Base-by-base conservation (phyloP, 1,284 basidiomycete species). In the Cutaneotrichosporon sp. region DNA sequence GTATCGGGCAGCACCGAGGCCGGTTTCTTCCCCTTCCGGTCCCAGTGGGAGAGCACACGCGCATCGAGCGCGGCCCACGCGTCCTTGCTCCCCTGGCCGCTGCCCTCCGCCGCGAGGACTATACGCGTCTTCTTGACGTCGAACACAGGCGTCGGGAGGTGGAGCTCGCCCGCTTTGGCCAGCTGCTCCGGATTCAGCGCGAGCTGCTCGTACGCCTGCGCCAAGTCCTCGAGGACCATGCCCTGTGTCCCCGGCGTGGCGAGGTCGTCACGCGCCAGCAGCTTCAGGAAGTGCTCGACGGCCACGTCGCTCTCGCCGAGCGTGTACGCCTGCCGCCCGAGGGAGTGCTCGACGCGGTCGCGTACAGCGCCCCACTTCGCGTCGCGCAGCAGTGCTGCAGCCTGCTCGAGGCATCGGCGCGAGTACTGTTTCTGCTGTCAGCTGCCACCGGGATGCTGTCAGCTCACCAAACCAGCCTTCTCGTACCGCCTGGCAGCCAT, bases 271-370 rank as follows among this genome's bases (percentile, higher is more conserved):
- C 59, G 70, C 46, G 69, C 60, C 34, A 82, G 65, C n/a, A 82
- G 64, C 3, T 73, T 49, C 46, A 83, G 58, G 54, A 83, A 82
- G 61, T 83, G 79, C 33, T 75, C 69, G 0, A 82, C 75, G 0
- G 84, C 83, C 0, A 77, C 73, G 18, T 76, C 77, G 24, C 80
- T 77, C 53, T 82, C 70, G 9, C 83, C 82, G 8, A 81, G 71
- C 10, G 81, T 83, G 70, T 83, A 84, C 0, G 83, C 82, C 60
- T 84, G 83, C 51, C 82, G 69, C 5, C 80, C 83, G 6, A 84
- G 76, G 38, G 81, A 78, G 60, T 83, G 81, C 54, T 83, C 81
- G 25, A 84, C 74, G 53, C 82, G 77, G 54, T 81, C 77, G 38
- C 80, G 75, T 24, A 82, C 75, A 0, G 80, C 74, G 1, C 68